These are phyloP conservation scores for Digitaria exilis DNA, from an alignment of 202 grass and related monocot genomes.

Conservation along the genomic window DNA sequence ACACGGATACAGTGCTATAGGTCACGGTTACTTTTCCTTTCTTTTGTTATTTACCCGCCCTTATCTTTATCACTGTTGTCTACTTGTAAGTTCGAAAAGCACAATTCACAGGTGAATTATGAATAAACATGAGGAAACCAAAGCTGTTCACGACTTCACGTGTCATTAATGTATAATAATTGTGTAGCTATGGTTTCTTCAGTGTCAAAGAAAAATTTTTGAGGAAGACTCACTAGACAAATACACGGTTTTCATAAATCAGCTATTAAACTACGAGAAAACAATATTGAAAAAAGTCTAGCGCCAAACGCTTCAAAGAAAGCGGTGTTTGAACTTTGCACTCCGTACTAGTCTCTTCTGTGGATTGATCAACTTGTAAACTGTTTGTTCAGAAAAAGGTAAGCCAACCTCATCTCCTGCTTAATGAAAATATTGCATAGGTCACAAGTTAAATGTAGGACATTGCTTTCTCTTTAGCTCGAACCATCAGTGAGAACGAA, in stretches of 20 bases:
- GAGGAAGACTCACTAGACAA: not conserved
- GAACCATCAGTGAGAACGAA: not conserved
- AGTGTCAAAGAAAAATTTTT: not conserved
- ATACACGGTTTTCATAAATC: not conserved
- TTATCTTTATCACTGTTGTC: not conserved
- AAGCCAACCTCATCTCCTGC: not conserved
- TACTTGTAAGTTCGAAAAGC: constrained; percentile 21
- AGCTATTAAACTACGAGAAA: not conserved
- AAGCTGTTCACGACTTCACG: constrained; percentile 3
- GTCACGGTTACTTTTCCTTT: not conserved
- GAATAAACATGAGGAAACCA: constrained; percentile 28
- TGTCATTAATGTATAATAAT: not conserved
- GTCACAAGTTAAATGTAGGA: not conserved
- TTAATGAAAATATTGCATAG: not conserved
- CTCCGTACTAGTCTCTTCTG: not conserved
- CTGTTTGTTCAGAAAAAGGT: too few species aligned
- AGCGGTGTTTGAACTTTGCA: not conserved
- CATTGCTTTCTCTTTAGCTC: not conserved
- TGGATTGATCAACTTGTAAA: not conserved
- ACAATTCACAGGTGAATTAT: constrained; percentile 23
- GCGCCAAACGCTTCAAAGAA: not conserved
- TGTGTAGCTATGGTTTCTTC: not conserved
- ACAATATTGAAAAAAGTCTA: not conserved
- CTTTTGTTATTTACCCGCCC: not conserved
- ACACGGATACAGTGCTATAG: constrained; percentile 6